phyloP scores from a whole-genome alignment of 2,329 filamentous ascomycete genomes.

The Diaporthe sp. region DNA sequence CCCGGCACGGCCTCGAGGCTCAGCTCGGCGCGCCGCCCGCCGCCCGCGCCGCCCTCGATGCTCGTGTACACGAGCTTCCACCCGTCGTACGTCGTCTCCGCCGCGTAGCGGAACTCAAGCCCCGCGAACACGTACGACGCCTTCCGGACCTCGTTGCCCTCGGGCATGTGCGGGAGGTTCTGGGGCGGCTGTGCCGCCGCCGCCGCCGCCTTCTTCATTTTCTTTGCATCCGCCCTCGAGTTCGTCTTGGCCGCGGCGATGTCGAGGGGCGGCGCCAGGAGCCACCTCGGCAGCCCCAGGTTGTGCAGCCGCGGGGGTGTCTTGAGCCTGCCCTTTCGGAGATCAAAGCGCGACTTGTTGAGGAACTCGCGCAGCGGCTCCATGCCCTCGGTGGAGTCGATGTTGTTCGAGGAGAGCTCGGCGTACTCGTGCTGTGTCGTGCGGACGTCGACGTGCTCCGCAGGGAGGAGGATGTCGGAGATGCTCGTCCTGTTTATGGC shows the following conservation, averaged over 20 bases:
- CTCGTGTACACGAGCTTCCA: conserved; percentile 62
- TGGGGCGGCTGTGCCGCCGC: background rate
- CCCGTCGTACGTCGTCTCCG: conserved; percentile 53
- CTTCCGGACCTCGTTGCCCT: conserved; percentile 26
- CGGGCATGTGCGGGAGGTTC: background rate
- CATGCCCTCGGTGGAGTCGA: conserved; percentile 40
- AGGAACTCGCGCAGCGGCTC: conserved; percentile 56
- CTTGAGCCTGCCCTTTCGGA: conserved; percentile 60
- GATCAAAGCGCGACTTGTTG: conserved; percentile 54
- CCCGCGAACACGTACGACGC: conserved; percentile 57
- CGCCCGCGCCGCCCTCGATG: conserved; percentile 62
- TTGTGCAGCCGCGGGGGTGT: conserved; percentile 48
- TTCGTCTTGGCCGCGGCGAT: background rate
- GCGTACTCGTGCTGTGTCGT: conserved; percentile 51
- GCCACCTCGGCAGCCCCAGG: conserved; percentile 39
- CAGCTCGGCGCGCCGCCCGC: conserved; percentile 62
- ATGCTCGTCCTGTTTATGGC: conserved; percentile 50
- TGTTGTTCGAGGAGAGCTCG: conserved; percentile 40
- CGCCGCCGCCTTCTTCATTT: background rate
- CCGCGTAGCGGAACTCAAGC: conserved; percentile 61
- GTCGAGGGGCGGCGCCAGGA: conserved; percentile 30
- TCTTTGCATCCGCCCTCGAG: background rate
- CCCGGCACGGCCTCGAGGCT: conserved; percentile 51
- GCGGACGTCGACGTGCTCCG: conserved; percentile 59
- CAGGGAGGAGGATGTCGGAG: conserved; percentile 59